Evolutionary conservation across 805 yeast species (phyloP), one percentile per base, ranked within the genome.

Genomic region (Gaillardinia entomophila): DNA sequence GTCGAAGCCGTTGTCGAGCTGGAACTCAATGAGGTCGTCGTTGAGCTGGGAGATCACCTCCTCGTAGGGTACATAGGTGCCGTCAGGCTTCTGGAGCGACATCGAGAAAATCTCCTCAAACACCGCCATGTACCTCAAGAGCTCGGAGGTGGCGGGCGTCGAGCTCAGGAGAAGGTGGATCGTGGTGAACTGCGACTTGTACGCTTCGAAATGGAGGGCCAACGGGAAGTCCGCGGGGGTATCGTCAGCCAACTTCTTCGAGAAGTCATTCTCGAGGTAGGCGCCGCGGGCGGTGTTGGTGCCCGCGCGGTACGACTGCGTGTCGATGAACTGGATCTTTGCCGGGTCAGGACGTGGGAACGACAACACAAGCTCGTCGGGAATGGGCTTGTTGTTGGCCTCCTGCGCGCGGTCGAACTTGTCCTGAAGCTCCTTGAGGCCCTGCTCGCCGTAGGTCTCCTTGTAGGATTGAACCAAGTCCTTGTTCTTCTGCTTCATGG

Each of bases 341-440:
- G 81, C 64, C 0, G 92, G 88, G 49, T 87, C 85, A 4, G 95
- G 89, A 16, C 73, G 71, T 3, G 74, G 73, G 56, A 87, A 88
- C 16, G 67, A 50, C 3, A 71, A 61, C 13, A 90, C 53, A 4
- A 88, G 59, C 1, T 68, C 69, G 8, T 73, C 70, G 1, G 97
- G 97, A 40, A 92, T 82, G 15, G 83, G 82, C n/a, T 48, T 60
- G 50, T 86, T 83, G 54, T 90, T 90, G 29, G 65, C 68, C 2
- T 53, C 63, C 45, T 77, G 79, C 0, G 97, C 97, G 0, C 49
- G 39, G 16, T 77, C 68, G 26, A 92, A 62, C 31, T 64, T 62
- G 16, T 67, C 53, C 10, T 61, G 73, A 26, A 85, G 57, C 24
- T 69, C 48, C 12, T 59, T 55, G 27, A 83, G 71, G 0, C 92